Base-by-base conservation (phyloP, 1,284 basidiomycete species). In the Fomitopsis palustris region DNA sequence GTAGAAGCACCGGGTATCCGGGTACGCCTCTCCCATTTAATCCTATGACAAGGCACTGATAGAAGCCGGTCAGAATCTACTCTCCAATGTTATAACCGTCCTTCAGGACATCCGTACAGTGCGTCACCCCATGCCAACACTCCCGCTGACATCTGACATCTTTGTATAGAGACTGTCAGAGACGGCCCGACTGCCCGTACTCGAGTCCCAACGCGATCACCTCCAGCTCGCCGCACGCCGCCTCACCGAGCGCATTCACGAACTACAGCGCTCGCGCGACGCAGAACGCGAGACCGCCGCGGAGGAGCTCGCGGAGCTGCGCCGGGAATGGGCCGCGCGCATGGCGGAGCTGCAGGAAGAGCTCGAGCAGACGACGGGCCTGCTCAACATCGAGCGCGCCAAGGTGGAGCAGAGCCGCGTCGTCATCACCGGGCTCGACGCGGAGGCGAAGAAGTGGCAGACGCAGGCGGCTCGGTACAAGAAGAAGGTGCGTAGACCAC, bases 401-500 rank as follows among this genome's bases (percentile, higher is more conserved):
- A 58, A 51, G 37, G 41, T 47, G 21, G 43, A 58, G 37, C 27
- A 29, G 41, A 41, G 23, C 35, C 25, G 19, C 16, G 27, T 51
- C 8, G 31, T n/a, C 6, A 39, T 42, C 14, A 31, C 42, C 16
- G 38, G 47, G 21, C 31, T 61, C 45, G 42, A 63, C n/a, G 53
- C 31, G 19, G 64, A 66, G 37, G 27, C 54, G 35, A 57, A 51
- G 41, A 27, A 54, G 39, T 58, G 61, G 56, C 55, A 53, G 27
- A 54, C 52, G 14, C 59, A 54, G 38, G 55, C 59, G n/a, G 5
- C 55, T 19, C 16, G 49, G 37, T 68, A 66, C 53, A 66, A 61
- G 62, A 66, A 67, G 56, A 66, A 65, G 60, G 67, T 67, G 51
- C 27, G 63, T 38, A 39, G n/a, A 6, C 21, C 12, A 4, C 19